Percentiles rank a stretch among this genome's conserved stretches.
These are phyloP conservation scores for Cytospora chrysosperma DNA, from an alignment of 2,329 filamentous ascomycete species.

Conservation along the genomic window DNA sequence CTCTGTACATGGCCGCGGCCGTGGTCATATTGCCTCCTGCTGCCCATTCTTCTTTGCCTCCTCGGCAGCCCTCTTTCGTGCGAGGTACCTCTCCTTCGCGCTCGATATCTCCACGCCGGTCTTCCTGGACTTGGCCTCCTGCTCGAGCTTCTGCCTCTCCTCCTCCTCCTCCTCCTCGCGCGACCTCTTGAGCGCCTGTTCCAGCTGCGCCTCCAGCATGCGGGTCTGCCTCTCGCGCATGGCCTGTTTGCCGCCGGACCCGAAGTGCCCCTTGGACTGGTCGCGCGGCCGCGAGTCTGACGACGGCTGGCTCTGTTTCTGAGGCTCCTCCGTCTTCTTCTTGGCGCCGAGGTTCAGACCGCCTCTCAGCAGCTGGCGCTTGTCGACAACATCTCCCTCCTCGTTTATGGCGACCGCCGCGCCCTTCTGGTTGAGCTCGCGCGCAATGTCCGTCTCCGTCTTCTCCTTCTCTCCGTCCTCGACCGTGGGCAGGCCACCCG, in stretches of 20 bases:
- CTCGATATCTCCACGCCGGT: constrained; percentile 73
- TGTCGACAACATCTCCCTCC: constrained; percentile 80
- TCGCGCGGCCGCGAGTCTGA: constrained; percentile 32
- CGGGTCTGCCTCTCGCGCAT: constrained; percentile 73
- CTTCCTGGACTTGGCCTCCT: constrained; percentile 73
- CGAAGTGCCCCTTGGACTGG: constrained; percentile 39
- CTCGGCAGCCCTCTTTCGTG: constrained; percentile 72
- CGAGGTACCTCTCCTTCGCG: constrained; percentile 77
- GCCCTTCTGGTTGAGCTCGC: constrained; percentile 63
- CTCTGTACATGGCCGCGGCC: not conserved
- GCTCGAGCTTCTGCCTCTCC: constrained; percentile 59
- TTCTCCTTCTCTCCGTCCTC: constrained; percentile 39
- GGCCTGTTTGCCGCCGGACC: constrained; percentile 58
- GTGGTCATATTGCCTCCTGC: constrained; percentile 26
- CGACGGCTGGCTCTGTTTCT: constrained; percentile 32
- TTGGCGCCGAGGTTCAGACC: constrained; percentile 71
- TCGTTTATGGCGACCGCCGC: constrained; percentile 71
- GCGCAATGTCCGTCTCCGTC: constrained; percentile 62
- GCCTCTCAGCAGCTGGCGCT: constrained; percentile 73
- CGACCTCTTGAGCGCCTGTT: constrained; percentile 68
- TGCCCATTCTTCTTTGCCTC: constrained; percentile 59
- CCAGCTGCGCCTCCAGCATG: constrained; percentile 78
- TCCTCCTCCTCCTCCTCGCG: constrained; percentile 69
- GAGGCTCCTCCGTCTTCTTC: constrained; percentile 50
- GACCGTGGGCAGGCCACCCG: constrained; percentile 33